Base-by-base conservation (phyloP, 768 basidiomycete species). In the Lyophyllum decastes region DNA sequence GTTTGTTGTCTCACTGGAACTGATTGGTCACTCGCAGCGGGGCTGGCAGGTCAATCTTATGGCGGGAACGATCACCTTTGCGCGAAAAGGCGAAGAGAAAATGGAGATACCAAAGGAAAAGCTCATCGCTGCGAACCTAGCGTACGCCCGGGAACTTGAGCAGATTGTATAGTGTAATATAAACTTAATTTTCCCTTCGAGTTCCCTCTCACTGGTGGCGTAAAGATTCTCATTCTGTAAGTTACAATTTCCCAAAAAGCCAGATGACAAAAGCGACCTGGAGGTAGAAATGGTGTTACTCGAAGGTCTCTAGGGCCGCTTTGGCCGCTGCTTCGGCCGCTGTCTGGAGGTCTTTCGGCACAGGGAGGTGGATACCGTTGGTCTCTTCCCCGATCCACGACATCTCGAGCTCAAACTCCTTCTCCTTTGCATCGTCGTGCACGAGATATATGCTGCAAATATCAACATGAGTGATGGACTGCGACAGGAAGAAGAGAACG, bases 401-500 rank as follows among this genome's bases (percentile, higher is more conserved):
- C 82, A 99, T 85, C 74, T 99, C 97, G 25, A 99, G 84, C 70
- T 98, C 97, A 62, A 99, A 98, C 49, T 95, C 92, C 70, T 98
- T 98, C 77, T 98, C 95, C 73, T 98, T 97, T 60, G 92, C 88
- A 70, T 98, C 97, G 61, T 98, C 96, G 68, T 99, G 97, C 16
- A 97, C 95, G 40, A 94, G 84, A 74, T 99, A 94, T 70, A 98
- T 96, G 70, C 96, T 99, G 70, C 8, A 51, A 43, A 35, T 14
- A 33, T 44, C 14, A 19, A 24, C 33, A 11, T 56, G 45, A 41
- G 30, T 22, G 27, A 33, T 44, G 49, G 30, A 21, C 46, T 22
- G 0, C 19, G 21, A 21, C 26, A 38, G 21, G 16, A 38, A 55
- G 7, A 14, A 34, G 54, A 35, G 26, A 22, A 24, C 46, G 16